Conservation (phyloP, 1,284 basidiomycete species). For the Cutaneotrichosporon sp. region DNA sequence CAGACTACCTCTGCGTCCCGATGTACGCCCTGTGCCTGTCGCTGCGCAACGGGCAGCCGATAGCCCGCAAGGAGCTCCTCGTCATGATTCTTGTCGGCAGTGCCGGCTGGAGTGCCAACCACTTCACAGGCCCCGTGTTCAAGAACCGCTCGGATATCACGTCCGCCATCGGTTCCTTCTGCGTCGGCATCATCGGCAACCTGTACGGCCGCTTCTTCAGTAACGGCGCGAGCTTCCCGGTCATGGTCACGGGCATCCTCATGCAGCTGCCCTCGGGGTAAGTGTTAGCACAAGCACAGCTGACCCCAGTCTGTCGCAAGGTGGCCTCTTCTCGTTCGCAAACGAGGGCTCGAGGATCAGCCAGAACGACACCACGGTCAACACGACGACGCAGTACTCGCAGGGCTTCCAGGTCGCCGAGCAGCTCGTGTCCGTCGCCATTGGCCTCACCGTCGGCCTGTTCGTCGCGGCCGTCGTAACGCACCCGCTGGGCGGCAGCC, state of each 20-base stretch:
- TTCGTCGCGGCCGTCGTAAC: slow-evolving; percentile 58
- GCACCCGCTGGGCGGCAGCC: slow-evolving; percentile 56
- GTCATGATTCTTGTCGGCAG: slow-evolving; percentile 69
- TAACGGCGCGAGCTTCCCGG: slow-evolving; percentile 49
- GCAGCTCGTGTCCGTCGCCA: slow-evolving; percentile 55
- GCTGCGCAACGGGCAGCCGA: slow-evolving; percentile 73
- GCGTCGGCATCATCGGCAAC: slow-evolving; percentile 80
- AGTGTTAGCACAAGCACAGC: not conserved
- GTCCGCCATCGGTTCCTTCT: slow-evolving; percentile 73
- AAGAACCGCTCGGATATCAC: slow-evolving; percentile 70
- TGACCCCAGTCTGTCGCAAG: slow-evolving; percentile 55
- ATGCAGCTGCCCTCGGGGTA: slow-evolving; percentile 78
- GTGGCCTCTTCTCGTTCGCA: slow-evolving; percentile 63
- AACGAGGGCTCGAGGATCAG: slow-evolving; percentile 8
- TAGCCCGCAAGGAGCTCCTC: slow-evolving; percentile 67
- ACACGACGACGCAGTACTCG: slow-evolving; percentile 54
- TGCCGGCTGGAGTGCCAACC: slow-evolving; percentile 74
- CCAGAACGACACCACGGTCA: slow-evolving; percentile 4
- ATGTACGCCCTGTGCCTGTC: slow-evolving; percentile 73
- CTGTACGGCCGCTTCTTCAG: slow-evolving; percentile 65
- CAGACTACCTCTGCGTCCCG: slow-evolving; percentile 78
- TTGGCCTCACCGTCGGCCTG: slow-evolving; percentile 66
- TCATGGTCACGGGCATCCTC: slow-evolving; percentile 67
- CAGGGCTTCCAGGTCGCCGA: slow-evolving; percentile 52
- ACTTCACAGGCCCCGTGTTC: slow-evolving; percentile 69